phyloP scores from a whole-genome alignment of 1,284 basidiomycete genomes.

The Veloboletus limbatus region DNA sequence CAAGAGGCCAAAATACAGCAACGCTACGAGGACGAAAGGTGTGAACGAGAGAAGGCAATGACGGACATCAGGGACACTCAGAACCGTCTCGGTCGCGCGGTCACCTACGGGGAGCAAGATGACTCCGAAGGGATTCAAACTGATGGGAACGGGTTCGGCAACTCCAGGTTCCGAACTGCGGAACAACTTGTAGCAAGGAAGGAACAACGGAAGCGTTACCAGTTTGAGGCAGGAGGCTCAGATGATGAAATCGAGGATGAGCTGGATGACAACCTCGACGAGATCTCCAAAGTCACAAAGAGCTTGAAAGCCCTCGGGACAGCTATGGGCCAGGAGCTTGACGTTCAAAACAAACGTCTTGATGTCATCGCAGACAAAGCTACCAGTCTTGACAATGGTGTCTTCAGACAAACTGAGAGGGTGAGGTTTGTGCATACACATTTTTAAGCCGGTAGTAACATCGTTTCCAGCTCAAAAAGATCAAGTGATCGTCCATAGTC shows the following conservation, averaged over 20 bases:
- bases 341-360: slow-evolving; percentile 73
- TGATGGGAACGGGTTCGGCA: slow-evolving; percentile 32
- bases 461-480: slow-evolving; percentile 58
- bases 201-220: slow-evolving; percentile 80
- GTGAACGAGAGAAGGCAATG: slow-evolving; percentile 83
- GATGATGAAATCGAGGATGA: slow-evolving; percentile 95
- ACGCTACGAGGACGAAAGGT: slow-evolving; percentile 88
- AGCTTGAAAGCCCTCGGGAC: slow-evolving; percentile 82
- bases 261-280: slow-evolving; percentile 88
- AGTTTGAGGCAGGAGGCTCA: slow-evolving; percentile 93
- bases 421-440: slow-evolving; percentile 42
- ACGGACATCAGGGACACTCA: slow-evolving; percentile 86
- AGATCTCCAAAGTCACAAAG: slow-evolving; percentile 80
- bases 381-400: slow-evolving; percentile 56
- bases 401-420: slow-evolving; percentile 69
- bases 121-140: slow-evolving; percentile 44
- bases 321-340: slow-evolving; percentile 82
- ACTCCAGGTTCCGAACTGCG: slow-evolving; percentile 45
- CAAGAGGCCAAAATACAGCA: slow-evolving; percentile 86
- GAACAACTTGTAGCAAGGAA: slow-evolving; percentile 51
- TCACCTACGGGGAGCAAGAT: slow-evolving; percentile 51
- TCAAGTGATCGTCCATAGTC: slow-evolving; percentile 46
- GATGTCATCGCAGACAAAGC: slow-evolving; percentile 70
- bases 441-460: slow-evolving; percentile 14
- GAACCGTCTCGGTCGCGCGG: slow-evolving; percentile 77